Base-by-base conservation (phyloP, 805 yeast genomes). In the Starmera amethionina region DNA sequence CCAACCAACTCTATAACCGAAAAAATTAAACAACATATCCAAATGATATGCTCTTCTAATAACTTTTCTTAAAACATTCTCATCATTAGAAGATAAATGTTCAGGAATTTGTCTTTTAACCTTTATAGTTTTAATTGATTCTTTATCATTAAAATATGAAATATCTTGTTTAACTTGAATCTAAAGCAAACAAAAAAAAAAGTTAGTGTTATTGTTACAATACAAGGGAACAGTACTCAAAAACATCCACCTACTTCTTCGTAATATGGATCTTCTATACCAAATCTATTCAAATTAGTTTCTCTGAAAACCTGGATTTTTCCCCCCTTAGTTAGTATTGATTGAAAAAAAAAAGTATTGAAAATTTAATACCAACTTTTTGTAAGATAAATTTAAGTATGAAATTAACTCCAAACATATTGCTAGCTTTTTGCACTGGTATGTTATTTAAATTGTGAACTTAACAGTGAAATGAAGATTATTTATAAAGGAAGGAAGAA, bases 1-100 rank as follows among this genome's bases (percentile, higher is more conserved):
- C 77, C 82, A 79, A 2, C 95, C 90, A 42, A 80, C 62, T 42
- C 76, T 69, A 41, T 81, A 60, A 2, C 94, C 89, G 41, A 78
- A 63, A 31, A 80, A 43, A 12, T 65, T 63, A 53, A 86, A 76
- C 55, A 76, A 65, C 69, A 79, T 73, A 52, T 85, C 95, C 50
- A 82, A 64, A 34, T 77, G 67, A 52, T 79, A 78, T 3, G 95
- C 89, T 45, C 73, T 67, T 42, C 73, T 63, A 46, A 75, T 65
- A 37, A 83, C 75, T 18, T 59, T 56, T 34, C 60, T 62, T 46
- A 86, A 58, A 0, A 81, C 60, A 13, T 52, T 52, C 29, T 62
- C 57, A 52, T 84, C 89, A 40, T 73, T 63, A 2, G 51, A 55
- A 3, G 82, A 70, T 14, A 83, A 53, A 1, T 78, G 77, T 10